phyloP scores from a whole-genome alignment of 257 asterid genomes.

The Scutellaria galericulata region DNA sequence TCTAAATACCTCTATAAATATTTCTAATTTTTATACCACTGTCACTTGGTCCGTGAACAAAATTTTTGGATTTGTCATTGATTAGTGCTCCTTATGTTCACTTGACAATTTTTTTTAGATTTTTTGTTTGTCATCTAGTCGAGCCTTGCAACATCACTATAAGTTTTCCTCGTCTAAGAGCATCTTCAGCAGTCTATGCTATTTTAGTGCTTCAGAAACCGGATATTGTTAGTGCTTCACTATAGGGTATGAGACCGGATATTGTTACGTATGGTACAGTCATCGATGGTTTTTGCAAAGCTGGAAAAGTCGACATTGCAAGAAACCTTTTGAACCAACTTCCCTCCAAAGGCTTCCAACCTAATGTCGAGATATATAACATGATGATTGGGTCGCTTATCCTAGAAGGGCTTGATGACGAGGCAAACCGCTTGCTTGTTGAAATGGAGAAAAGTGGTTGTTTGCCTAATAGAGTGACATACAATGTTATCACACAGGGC shows the following conservation, averaged over 20 bases:
- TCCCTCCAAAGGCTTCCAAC: slow-evolving; percentile 30
- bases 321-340: slow-evolving; percentile 14
- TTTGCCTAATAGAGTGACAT: slow-evolving; percentile 6
- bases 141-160: background rate
- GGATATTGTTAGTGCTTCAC: too few relatives aligned
- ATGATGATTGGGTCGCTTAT: slow-evolving; percentile 17
- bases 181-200: too few relatives aligned
- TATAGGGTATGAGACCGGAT: slow-evolving; percentile 1
- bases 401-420: slow-evolving; percentile 16
- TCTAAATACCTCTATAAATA: too few relatives aligned
- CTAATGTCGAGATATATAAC: background rate
- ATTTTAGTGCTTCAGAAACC: too few relatives aligned
- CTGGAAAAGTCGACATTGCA: slow-evolving; percentile 21
- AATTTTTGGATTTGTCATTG: too few relatives aligned
- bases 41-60: too few relatives aligned
- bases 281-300: slow-evolving; percentile 19
- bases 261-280: background rate
- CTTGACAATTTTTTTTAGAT: too few relatives aligned
- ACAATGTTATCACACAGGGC: background rate
- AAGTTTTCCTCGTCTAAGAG: background rate
- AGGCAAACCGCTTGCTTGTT: background rate
- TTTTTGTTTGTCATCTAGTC: background rate
- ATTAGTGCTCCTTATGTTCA: too few relatives aligned
- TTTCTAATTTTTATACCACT: too few relatives aligned
- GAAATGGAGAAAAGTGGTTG: background rate